A percentile compares a stretch with the other conserved stretches of the same genome.
These are phyloP conservation scores for Exobasidium rhododendri DNA, from an alignment of 1,284 basidiomycete species.

Conservation along the genomic window DNA sequence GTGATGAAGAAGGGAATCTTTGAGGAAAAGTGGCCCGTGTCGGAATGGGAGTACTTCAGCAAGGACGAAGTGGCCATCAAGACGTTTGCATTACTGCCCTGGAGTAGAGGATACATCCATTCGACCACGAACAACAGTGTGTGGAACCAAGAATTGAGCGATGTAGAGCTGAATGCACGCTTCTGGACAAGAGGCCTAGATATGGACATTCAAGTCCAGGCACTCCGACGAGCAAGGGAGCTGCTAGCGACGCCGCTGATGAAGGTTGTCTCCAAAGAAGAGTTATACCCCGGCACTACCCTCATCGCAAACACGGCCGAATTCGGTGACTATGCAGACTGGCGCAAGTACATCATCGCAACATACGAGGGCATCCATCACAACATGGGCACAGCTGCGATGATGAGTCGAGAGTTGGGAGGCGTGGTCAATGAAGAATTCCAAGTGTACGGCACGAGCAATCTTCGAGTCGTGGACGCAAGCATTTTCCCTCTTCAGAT, in stretches of 20 bases:
- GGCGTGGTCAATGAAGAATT: slow-evolving; percentile 58
- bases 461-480: slow-evolving; percentile 45
- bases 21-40: slow-evolving; percentile 28
- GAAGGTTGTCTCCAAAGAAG: not conserved
- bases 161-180: slow-evolving; percentile 3
- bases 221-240: not conserved
- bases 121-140: not conserved
- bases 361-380: slow-evolving; percentile 5
- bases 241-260: not conserved
- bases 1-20: slow-evolving; percentile 26
- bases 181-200: not conserved
- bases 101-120: slow-evolving; percentile 8
- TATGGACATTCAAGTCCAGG: slow-evolving; percentile 4
- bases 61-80: not conserved
- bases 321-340: not conserved
- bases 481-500: slow-evolving; percentile 35
- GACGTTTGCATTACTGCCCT: not conserved
- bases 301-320: not conserved
- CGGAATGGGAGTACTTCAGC: slow-evolving; percentile 22
- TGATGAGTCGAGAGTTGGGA: slow-evolving; percentile 55
- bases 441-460: slow-evolving; percentile 53
- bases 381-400: slow-evolving; percentile 1
- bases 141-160: not conserved
- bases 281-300: not conserved
- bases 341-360: not conserved